Evolutionary conservation across 176 grass and related monocot genomes (phyloP).

Genomic region (Lolium rigidum): DNA sequence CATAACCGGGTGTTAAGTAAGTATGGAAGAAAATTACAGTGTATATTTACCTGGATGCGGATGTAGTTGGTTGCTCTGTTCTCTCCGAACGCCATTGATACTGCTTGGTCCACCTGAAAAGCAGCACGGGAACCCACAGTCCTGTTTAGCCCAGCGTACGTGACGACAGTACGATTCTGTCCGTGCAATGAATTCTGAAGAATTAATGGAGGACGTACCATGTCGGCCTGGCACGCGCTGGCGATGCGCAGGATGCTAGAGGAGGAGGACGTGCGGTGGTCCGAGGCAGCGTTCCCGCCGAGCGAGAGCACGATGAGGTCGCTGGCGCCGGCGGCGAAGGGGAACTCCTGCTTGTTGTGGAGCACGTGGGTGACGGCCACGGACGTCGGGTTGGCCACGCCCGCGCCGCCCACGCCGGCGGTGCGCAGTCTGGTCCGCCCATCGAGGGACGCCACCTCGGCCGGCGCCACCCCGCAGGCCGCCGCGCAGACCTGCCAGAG

Average conservation of each 20-base stretch:
- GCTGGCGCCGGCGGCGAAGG: constrained; percentile 53
- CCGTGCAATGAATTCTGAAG: neutral
- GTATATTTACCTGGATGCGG: too few relatives aligned
- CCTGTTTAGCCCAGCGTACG: too few relatives aligned
- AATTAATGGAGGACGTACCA: constrained; percentile 44
- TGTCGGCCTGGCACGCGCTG: constrained; percentile 30
- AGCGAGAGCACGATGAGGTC: constrained; percentile 69
- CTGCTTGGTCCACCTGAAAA: constrained; percentile 78
- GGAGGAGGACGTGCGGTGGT: constrained; percentile 17
- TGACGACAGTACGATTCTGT: neutral
- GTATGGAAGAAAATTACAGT: neutral
- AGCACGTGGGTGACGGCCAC: constrained; percentile 61
- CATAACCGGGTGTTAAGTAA: neutral
- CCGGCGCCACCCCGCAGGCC: constrained; percentile 30
- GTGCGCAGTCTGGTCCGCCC: constrained; percentile 57
- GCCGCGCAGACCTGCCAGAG: constrained; percentile 78
- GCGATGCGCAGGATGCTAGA: constrained; percentile 62
- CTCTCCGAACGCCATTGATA: constrained; percentile 75
- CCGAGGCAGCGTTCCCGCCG: neutral
- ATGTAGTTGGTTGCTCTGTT: too few relatives aligned
- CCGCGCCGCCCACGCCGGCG: constrained; percentile 23
- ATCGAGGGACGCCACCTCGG: constrained; percentile 64
- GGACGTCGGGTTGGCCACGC: constrained; percentile 58
- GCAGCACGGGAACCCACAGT: neutral
- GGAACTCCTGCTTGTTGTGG: constrained; percentile 84